A percentile compares a stretch with the other conserved stretches of the same genome.
phyloP scores from a whole-genome alignment of 2,329 filamentous ascomycete species.

The Fusarium keratoplasticum region DNA sequence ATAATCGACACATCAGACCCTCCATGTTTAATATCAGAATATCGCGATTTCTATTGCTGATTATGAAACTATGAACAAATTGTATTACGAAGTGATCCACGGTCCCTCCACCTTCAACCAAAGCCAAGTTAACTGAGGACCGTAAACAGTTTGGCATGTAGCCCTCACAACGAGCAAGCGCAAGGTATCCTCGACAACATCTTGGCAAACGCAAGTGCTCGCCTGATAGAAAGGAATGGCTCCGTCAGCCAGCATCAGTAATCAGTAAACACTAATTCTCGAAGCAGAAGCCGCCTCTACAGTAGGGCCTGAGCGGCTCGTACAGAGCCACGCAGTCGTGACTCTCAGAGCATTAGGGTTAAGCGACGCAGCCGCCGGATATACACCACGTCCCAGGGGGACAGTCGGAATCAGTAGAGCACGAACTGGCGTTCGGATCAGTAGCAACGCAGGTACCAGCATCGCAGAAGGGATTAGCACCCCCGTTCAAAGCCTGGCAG shows the following conservation, averaged over 20 bases:
- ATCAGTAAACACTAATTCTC: neutral
- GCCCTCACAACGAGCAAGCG: neutral
- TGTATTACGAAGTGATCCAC: neutral
- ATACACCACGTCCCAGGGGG: neutral
- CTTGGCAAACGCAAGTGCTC: neutral
- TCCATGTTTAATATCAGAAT: neutral
- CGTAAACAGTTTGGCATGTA: neutral
- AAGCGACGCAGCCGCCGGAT: neutral
- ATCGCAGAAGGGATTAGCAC: neutral
- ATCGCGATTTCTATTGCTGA: neutral
- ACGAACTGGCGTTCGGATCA: neutral
- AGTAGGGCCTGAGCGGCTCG: neutral
- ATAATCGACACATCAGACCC: neutral
- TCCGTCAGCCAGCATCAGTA: neutral
- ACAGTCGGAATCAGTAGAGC: neutral
- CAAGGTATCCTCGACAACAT: neutral
- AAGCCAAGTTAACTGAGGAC: neutral
- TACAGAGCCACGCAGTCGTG: neutral
- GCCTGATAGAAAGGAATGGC: neutral
- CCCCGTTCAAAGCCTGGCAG: neutral
- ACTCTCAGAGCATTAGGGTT: neutral
- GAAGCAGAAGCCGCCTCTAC: neutral
- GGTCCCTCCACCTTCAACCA: neutral
- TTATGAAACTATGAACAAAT: neutral
- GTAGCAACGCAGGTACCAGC: neutral